Evolutionary conservation across 2,329 filamentous ascomycete species (phyloP).

Genomic region (Coniochaeta sp.): DNA sequence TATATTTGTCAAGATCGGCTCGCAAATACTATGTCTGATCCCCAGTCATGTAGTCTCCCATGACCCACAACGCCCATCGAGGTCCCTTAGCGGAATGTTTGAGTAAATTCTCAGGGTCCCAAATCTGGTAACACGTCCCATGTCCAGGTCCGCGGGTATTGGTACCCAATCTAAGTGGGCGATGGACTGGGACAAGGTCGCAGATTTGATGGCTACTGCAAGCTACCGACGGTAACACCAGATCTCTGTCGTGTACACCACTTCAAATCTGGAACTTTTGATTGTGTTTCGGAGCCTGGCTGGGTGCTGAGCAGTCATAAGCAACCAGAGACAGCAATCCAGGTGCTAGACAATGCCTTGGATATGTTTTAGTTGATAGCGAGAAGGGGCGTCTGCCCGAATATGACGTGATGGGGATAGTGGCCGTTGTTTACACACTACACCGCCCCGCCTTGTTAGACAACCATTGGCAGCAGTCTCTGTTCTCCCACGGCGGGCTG

Average conservation of each 20-base stretch:
- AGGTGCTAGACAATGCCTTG: not conserved
- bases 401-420: not conserved
- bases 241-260: conserved; percentile 4
- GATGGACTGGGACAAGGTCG: conserved; percentile 2
- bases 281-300: conserved; percentile 2
- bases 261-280: not conserved
- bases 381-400: not conserved
- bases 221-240: conserved; percentile 2
- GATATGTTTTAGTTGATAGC: not conserved
- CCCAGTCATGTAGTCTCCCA: not conserved
- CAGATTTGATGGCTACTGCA: conserved; percentile 5
- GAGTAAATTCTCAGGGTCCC: not conserved
- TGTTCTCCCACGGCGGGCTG: not conserved
- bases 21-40: not conserved
- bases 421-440: not conserved
- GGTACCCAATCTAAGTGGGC: conserved; percentile 2
- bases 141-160: not conserved
- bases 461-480: not conserved
- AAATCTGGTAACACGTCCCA: conserved; percentile 2
- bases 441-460: not conserved
- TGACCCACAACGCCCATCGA: not conserved
- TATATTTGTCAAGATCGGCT: not conserved
- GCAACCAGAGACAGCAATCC: not conserved
- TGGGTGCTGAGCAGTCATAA: not conserved
- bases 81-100: not conserved